Percentiles rank a stretch among this genome's conserved stretches.
These are phyloP conservation scores for Populus deltoides DNA, from an alignment of 345 rosid species.

Conservation along the genomic window DNA sequence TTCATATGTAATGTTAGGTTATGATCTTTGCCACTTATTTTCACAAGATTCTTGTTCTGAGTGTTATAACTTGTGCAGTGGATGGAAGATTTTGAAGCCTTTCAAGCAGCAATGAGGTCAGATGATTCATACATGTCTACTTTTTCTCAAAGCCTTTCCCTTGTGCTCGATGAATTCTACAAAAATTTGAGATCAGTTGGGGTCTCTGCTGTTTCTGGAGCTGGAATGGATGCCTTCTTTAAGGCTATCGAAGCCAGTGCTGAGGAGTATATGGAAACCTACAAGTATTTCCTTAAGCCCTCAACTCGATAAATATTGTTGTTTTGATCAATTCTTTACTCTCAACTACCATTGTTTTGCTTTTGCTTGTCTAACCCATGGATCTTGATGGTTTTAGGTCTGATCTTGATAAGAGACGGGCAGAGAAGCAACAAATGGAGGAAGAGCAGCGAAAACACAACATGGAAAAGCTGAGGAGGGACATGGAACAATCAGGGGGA, in stretches of 20 bases:
- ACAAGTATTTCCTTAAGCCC: constrained; percentile 40
- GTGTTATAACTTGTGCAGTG: constrained; percentile 41
- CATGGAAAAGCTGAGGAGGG: constrained; percentile 66
- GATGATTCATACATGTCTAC: constrained; percentile 63
- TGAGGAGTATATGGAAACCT: constrained; percentile 68
- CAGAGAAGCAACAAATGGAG: constrained; percentile 67
- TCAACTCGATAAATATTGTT: not conserved
- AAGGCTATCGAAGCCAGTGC: constrained; percentile 69
- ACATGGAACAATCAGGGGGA: constrained; percentile 68
- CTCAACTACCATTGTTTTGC: not conserved
- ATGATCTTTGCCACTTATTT: not conserved
- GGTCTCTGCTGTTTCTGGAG: constrained; percentile 78
- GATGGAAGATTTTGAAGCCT: constrained; percentile 80
- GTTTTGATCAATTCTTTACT: not conserved
- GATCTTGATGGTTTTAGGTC: constrained; percentile 34
- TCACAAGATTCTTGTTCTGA: not conserved
- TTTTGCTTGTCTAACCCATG: not conserved
- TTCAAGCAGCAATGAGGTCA: constrained; percentile 60
- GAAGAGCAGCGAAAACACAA: constrained; percentile 53
- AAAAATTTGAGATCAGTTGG: constrained; percentile 66
- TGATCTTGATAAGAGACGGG: constrained; percentile 73
- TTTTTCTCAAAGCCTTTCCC: constrained; percentile 63
- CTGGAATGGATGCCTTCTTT: constrained; percentile 72
- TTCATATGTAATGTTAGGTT: not conserved
- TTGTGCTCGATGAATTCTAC: constrained; percentile 67